Evolutionary conservation across 257 asterid genomes (phyloP).

Genomic region (Parsonsia alboflavescens): DNA sequence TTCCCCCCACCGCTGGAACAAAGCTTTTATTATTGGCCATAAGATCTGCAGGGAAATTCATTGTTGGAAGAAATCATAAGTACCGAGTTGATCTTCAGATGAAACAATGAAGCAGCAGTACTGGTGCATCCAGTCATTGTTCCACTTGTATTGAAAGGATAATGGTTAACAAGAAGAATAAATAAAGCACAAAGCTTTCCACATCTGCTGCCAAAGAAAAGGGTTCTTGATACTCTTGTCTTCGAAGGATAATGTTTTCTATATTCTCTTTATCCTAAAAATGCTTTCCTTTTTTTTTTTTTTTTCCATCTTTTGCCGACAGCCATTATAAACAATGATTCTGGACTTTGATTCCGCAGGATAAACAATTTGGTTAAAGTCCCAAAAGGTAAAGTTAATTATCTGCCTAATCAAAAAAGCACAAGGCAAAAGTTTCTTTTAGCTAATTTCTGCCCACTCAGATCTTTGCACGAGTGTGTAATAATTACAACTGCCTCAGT

Average conservation of each 20-base stretch:
- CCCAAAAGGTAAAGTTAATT: too few relatives aligned
- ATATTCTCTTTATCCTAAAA: neutral
- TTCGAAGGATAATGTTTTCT: neutral
- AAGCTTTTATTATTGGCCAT: too few relatives aligned
- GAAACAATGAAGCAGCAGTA: neutral
- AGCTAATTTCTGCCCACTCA: neutral
- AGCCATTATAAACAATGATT: neutral
- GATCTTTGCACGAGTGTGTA: neutral
- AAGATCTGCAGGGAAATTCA: neutral
- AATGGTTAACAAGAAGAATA: conserved; percentile 1
- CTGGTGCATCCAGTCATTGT: conserved; percentile 1
- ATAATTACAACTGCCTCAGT: neutral
- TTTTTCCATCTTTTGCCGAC: neutral
- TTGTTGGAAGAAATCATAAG: neutral
- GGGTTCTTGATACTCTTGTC: neutral
- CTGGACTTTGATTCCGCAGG: neutral
- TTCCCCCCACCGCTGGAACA: too few relatives aligned
- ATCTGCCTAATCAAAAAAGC: too few relatives aligned
- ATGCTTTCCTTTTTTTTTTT: neutral
- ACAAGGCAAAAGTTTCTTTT: too few relatives aligned
- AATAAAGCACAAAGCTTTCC: neutral
- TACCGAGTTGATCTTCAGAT: conserved; percentile 3
- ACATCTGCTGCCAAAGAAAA: neutral
- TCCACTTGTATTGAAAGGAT: conserved; percentile 6
- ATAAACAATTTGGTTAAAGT: too few relatives aligned